A percentile compares a stretch with the other conserved stretches of the same genome.
phyloP scores from a whole-genome alignment of 2,329 filamentous ascomycete genomes.

The Neofusicoccum kwambonambiense region DNA sequence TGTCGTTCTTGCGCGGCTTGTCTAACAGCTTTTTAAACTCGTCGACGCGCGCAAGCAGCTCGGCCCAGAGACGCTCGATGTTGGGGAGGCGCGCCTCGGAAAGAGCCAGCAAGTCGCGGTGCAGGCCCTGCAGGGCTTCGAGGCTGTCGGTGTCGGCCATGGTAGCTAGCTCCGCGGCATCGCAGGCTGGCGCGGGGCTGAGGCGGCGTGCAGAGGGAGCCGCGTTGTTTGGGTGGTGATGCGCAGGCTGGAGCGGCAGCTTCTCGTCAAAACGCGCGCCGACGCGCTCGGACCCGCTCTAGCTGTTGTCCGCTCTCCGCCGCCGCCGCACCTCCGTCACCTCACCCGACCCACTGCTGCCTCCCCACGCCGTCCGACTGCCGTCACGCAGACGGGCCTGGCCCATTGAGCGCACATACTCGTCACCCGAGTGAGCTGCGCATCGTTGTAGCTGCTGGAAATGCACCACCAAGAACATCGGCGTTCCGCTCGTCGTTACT shows the following conservation, averaged over 20 bases:
- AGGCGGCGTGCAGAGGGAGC: background rate
- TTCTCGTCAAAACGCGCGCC: conserved; percentile 12
- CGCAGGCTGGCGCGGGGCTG: background rate
- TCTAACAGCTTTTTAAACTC: conserved; percentile 72
- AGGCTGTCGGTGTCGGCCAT: conserved; percentile 76
- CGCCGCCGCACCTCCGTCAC: conserved; percentile 15
- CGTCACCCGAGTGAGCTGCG: background rate
- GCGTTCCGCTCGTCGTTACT: background rate
- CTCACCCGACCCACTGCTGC: background rate
- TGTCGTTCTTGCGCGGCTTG: conserved; percentile 70
- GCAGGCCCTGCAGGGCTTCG: conserved; percentile 77
- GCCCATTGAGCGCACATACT: background rate
- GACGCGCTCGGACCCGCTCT: conserved; percentile 5
- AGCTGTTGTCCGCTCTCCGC: background rate
- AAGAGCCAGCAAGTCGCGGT: conserved; percentile 78
- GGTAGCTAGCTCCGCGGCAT: conserved; percentile 20
- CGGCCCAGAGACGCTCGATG: conserved; percentile 64
- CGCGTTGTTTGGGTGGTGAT: conserved; percentile 10
- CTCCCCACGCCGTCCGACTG: background rate
- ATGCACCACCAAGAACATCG: background rate
- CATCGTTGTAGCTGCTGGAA: background rate
- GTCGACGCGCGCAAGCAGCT: conserved; percentile 65
- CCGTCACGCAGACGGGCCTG: background rate
- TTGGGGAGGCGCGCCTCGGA: conserved; percentile 69
- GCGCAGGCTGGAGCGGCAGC: background rate